A percentile compares a stretch with the other conserved stretches of the same genome.
These are phyloP conservation scores for Trichosporon sp. DNA, from an alignment of 1,284 basidiomycete species.

Conservation along the genomic window DNA sequence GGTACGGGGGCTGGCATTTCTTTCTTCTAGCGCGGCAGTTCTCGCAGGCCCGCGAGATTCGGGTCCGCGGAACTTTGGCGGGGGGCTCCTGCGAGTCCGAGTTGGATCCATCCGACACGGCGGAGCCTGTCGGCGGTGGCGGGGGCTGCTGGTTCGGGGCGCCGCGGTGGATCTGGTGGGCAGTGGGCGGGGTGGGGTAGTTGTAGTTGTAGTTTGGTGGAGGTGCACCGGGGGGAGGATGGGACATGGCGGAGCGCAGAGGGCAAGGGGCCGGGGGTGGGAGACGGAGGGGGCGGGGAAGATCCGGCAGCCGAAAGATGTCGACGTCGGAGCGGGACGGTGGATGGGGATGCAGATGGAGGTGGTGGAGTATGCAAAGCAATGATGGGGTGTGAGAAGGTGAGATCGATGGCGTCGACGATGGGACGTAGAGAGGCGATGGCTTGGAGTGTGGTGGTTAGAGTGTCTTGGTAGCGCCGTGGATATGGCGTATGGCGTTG, in stretches of 20 bases:
- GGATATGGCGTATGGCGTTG: not conserved
- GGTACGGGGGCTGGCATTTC: constrained; percentile 19
- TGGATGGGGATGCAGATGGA: not conserved
- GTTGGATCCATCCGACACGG: not conserved
- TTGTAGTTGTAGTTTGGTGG: not conserved
- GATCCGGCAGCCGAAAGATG: not conserved
- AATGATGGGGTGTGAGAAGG: not conserved
- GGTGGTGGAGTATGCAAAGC: not conserved
- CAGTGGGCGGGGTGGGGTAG: not conserved
- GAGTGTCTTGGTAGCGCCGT: not conserved
- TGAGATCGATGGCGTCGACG: not conserved
- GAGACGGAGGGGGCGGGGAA: not conserved
- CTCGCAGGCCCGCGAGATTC: constrained; percentile 17
- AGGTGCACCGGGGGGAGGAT: not conserved
- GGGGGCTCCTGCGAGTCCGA: not conserved
- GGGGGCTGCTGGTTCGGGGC: not conserved
- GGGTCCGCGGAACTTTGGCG: constrained; percentile 9
- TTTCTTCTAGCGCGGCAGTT: constrained; percentile 17
- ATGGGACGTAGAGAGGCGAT: not conserved
- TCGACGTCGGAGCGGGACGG: not conserved
- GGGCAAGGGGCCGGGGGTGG: not conserved
- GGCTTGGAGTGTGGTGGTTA: not conserved
- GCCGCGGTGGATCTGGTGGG: not conserved
- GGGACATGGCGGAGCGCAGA: not conserved
- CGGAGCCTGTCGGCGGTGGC: not conserved